Evolutionary conservation across 768 basidiomycete species (phyloP), one percentile per base, ranked within the genome.

Genomic region (Amanita pseudoporphyria): DNA sequence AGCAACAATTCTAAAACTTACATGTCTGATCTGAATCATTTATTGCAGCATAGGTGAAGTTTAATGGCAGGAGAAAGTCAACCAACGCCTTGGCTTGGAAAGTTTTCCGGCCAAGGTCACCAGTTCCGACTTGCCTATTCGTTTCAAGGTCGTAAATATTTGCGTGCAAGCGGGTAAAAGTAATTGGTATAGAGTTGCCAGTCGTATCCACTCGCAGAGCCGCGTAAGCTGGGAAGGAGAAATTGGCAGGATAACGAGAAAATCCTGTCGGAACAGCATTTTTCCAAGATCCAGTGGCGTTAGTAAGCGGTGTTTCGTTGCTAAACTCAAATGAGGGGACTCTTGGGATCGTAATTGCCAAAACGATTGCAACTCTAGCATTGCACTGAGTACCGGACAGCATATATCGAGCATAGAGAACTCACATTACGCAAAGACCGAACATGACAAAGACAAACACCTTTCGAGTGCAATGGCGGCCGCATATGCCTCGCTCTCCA

Each of bases 11-110:
- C 9, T 37, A 38, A 50, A 3, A 61, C 75, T 57, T 56, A 90
- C 92, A 97, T 18, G 93, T 95, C 31, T 74, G 70, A 65, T 97
- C 93, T 4, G 83, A 78, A 39, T 77, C 72, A 60, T 97, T 96
- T 9, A 77, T 69, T 0, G 84, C 89, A 10, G 79, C 55, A 62
- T 95, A 96, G 0, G 82, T 79, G 66, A 95, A 94, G 57, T 85
- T 85, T 45, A 97, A 68, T 0, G 91, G 91, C 9, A 97, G 54
- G 28, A 74, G 62, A 22, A 96, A 68, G 30, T 77, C 62, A n/a
- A 81, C 74, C 58, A 80, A 82, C 18, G 65, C 46, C 58, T 83
- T 84, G 9, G 87, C 83, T 5, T 83, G 78, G 9, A 93, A 65
- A 3, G 76, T 80, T 48, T 71, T 66, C 31, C 69, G 62, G 7